A percentile compares a stretch with the other conserved stretches of the same genome.
These are phyloP conservation scores for Ettlia oleoabundans DNA, from an alignment of 139 green algal genomes.

Conservation along the genomic window DNA sequence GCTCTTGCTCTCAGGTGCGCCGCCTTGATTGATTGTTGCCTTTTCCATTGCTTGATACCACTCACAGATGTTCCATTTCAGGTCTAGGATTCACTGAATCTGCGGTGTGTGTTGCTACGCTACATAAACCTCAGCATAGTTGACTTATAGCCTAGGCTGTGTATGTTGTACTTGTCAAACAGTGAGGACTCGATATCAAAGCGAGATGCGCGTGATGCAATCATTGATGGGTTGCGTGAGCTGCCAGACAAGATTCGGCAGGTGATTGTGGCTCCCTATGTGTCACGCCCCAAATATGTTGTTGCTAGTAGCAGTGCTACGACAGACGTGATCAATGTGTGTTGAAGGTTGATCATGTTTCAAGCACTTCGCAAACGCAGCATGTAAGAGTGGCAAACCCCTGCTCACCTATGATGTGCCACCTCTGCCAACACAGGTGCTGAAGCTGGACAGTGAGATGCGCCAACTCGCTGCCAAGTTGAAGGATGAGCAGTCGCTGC, in stretches of 20 bases:
- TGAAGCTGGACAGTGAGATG: constrained; percentile 67
- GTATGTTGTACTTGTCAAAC: not conserved
- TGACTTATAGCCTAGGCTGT: too few relatives aligned
- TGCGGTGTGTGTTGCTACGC: too few relatives aligned
- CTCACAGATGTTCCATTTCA: too few relatives aligned
- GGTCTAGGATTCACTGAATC: too few relatives aligned
- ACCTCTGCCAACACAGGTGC: constrained; percentile 16
- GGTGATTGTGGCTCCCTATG: constrained; percentile 19
- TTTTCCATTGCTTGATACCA: too few relatives aligned
- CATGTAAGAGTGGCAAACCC: not conserved
- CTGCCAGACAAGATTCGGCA: constrained; percentile 73
- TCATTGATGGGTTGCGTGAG: constrained; percentile 85
- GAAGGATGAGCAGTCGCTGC: constrained; percentile 61
- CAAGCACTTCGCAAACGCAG: too few relatives aligned
- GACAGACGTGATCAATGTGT: too few relatives aligned
- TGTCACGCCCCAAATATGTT: too few relatives aligned
- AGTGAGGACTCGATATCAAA: constrained; percentile 88
- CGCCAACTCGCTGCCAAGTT: constrained; percentile 62
- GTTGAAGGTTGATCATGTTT: too few relatives aligned
- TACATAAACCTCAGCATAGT: too few relatives aligned
- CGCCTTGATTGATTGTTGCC: too few relatives aligned
- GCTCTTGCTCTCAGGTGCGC: constrained; percentile 69
- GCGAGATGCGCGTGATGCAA: constrained; percentile 68
- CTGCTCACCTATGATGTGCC: not conserved
- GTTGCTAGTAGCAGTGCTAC: too few relatives aligned